Evolutionary conservation across 345 rosid species (phyloP), one percentile per base, ranked within the genome.

Genomic region (Euphorbia pulcherrima): DNA sequence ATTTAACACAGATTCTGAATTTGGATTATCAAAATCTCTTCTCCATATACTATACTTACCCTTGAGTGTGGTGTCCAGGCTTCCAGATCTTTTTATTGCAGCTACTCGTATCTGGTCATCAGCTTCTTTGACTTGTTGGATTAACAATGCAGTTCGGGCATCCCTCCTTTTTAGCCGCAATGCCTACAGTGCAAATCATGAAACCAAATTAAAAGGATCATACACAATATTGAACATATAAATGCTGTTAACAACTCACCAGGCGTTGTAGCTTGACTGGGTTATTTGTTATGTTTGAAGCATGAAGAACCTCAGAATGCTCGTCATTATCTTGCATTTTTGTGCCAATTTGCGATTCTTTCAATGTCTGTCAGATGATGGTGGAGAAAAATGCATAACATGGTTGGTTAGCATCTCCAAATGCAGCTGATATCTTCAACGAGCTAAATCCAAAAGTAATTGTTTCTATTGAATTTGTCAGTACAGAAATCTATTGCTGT

Each of bases 1-100:
- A 74, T 86, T 92, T 83, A 92, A 81, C 26, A 82, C 83, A 63
- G 97, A 79, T 78, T 86, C 99, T 57, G 96, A 88, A 79, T 87
- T 86, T 64, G 86, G 92, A 76, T 74, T 88, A 66, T 91, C 96
- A 65, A 64, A 88, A 76, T 94, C 97, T 85, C 87, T 88, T 83
- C 97, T 90, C 99, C 96, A 92, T 71, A 89, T 86, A 63, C 92
- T 90, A 77, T 92, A 90, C 74, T 88, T 95, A 68, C 85, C 97
- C 65, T 72, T 78, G 77, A 79, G 72, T 21, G 83, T 72, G 46
- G 89, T 84, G 60, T 86, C 87, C 66, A 80, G 71, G 74, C 64
- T 81, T 79, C 75, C 84, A 51, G 86, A 78, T 73, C 74, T 82
- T 68, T 83, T 83, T 72, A 92, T 75, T 62, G 93, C 88, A 64